phyloP scores from a whole-genome alignment of 2,329 filamentous ascomycete species.

The Hypoxylon sp. region DNA sequence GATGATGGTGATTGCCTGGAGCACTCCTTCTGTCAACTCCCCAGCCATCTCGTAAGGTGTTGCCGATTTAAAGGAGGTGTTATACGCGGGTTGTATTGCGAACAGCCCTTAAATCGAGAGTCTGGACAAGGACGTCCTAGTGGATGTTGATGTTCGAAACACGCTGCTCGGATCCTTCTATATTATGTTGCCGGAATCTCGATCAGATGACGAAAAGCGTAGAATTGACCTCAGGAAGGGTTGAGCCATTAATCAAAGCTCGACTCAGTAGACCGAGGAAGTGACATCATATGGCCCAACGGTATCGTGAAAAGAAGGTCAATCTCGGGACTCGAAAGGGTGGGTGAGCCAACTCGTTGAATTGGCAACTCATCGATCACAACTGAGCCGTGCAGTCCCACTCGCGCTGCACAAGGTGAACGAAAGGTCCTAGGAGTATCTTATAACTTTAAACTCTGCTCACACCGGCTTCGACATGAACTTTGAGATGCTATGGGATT shows the following conservation, averaged over 20 bases:
- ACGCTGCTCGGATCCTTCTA: neutral
- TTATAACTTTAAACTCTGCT: slow-evolving; percentile 22
- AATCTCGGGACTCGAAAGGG: slow-evolving; percentile 13
- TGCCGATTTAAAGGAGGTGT: neutral
- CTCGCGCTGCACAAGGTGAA: slow-evolving; percentile 15
- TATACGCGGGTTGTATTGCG: slow-evolving; percentile 1
- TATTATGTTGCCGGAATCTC: slow-evolving; percentile 10
- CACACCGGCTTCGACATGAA: slow-evolving; percentile 2
- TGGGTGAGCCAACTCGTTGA: slow-evolving; percentile 17
- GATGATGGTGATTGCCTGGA: slow-evolving; percentile 69
- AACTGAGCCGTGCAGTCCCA: slow-evolving; percentile 20
- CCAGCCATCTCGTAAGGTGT: slow-evolving; percentile 27
- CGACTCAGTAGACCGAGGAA: neutral
- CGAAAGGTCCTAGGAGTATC: slow-evolving; percentile 19
- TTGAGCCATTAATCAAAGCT: slow-evolving; percentile 17
- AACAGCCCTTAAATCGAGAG: slow-evolving; percentile 1
- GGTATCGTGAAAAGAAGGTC: neutral
- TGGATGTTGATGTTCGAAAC: slow-evolving; percentile 2
- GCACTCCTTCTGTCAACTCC: slow-evolving; percentile 51
- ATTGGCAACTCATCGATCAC: slow-evolving; percentile 20
- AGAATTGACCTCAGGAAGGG: neutral
- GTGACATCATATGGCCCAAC: slow-evolving; percentile 16
- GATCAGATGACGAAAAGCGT: neutral
- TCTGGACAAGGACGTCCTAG: neutral
- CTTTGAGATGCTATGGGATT: slow-evolving; percentile 2